Evolutionary conservation across 176 grass and related monocot genomes (phyloP), one percentile per base, ranked within the genome.

Genomic region (Miscanthus lutarioriparius): DNA sequence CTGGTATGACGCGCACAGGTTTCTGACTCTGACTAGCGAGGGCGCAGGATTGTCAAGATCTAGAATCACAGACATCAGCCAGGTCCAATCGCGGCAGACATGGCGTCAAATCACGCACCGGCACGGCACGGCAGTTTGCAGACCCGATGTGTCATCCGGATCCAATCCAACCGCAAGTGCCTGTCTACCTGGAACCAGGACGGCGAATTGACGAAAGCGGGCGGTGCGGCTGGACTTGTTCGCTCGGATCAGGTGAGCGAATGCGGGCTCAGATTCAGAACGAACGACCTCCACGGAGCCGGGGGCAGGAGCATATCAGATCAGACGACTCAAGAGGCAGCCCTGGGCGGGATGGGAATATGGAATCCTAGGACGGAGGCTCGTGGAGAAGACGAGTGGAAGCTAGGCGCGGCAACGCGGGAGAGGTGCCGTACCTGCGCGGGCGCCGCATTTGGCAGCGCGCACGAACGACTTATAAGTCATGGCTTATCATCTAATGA

Each of bases 371-470:
- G 66, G 13, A 30, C 28, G 28, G 28, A 39, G 37, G 66, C 20
- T 14, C 64, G 75, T 13, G 74, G 10, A 14, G 11, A 56, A 6
- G 14, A 49, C 12, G 44, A 15, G 13, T 47, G 3, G 48, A 19
- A 4, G 45, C 45, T 51, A 53, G 17, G 49, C 49, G 6, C 17
- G 14, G 15, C 47, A 49, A 49, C 47, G 47, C 47, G 15, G 41
- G 36, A 1, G 44, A 9, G 41, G 16, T 36, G 47, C 36, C 40
- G 26, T 45, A 98, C 96, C 96, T 87, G 96, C 96, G 7, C 87
- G 64, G 0, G 80, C 44, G 58, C 96, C 93, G 39, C 75, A 83
- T 86, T 95, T 94, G 22, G 83, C 87, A n/a, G 93, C 96, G 76
- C 91, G 85, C 40, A 83, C 86, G 80, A 99, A 99, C n/a, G n/a